Evolutionary conservation across 768 basidiomycete species (phyloP), one percentile per base, ranked within the genome.

Genomic region (Termitomyces sp.): DNA sequence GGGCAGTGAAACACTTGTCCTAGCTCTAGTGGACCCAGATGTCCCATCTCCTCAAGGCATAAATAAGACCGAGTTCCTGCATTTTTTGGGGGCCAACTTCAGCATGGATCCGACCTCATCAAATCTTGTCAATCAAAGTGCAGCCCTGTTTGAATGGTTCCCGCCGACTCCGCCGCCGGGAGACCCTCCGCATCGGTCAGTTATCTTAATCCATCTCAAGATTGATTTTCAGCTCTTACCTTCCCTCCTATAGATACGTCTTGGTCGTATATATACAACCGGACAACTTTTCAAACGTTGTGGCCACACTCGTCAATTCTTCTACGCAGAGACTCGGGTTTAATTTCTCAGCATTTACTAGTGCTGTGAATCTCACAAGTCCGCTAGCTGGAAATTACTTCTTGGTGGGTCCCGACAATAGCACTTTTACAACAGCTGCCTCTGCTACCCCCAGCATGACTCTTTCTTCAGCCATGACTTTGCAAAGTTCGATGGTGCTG

Each of bases 381-480:
- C 75, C 77, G 3, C 60, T 78, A 44, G 76, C 75, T 18, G 78
- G 77, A 34, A 77, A 72, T 47, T 79, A 72, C 64, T 79, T 79
- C 66, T 63, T 77, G 31, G 72, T 73, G 16, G 75, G 74, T 3
- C 69, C 75, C 5, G 65, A 65, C 41, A 62, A 67, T 59, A 56
- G 61, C 56, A 56, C 60, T 7, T 45, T 18, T 22, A 47, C 45
- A 26, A 12, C 51, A 10, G 22, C 56, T 5, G 34, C 29, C 15
- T 51, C 66, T 55, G 39, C 41, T 18, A 33, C 47, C 13, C 24
- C 58, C 45, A 58, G 34, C 20, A 4, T 29, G 26, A 39, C 45
- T 28, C 24, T 33, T 15, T 5, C 56, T 37, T 33, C 44, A 39
- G 29, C 54, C 10, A 54, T 44, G 48, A 33, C 15, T n/a, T n/a